Evolutionary conservation across 163 green algal genomes (phyloP).

Genomic region (Scenedesmus sp.): DNA sequence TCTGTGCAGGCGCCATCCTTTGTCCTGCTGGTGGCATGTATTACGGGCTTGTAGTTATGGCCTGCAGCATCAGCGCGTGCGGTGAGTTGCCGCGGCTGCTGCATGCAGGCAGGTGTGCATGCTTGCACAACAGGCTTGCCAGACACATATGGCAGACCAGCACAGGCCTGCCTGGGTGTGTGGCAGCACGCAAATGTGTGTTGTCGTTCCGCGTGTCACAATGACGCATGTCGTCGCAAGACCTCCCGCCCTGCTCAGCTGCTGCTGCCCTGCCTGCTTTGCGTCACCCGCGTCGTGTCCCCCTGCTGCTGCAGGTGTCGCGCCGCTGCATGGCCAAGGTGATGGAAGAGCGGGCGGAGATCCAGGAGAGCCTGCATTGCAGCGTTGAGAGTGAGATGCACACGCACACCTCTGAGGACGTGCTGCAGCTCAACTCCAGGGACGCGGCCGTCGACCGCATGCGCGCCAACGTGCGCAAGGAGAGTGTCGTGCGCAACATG

Average conservation of each 20-base stretch:
- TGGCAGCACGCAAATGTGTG: too few species aligned
- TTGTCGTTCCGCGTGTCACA: too few species aligned
- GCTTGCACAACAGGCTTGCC: not conserved
- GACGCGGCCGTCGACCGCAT: conserved; percentile 50
- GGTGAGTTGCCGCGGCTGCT: not conserved
- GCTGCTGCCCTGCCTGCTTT: not conserved
- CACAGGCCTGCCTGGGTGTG: too few species aligned
- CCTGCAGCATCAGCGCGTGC: too few species aligned
- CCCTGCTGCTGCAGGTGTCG: conserved; percentile 35
- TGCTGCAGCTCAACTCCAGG: conserved; percentile 28
- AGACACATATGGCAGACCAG: too few species aligned
- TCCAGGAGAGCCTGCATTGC: conserved; percentile 25
- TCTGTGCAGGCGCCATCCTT: too few species aligned
- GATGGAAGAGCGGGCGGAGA: conserved; percentile 44
- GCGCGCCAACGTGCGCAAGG: conserved; percentile 45
- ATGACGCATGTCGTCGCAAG: not conserved
- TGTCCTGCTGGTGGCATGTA: too few species aligned
- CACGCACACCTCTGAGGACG: not conserved
- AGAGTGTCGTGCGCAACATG: conserved; percentile 53
- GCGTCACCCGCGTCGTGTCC: too few species aligned
- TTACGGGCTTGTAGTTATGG: too few species aligned
- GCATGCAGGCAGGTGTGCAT: not conserved
- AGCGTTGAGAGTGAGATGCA: conserved; percentile 23
- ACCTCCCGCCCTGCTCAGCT: not conserved
- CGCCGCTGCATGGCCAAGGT: conserved; percentile 51